Base-by-base conservation (phyloP, 2,329 filamentous ascomycete species). In the Grosmannia penicillata region DNA sequence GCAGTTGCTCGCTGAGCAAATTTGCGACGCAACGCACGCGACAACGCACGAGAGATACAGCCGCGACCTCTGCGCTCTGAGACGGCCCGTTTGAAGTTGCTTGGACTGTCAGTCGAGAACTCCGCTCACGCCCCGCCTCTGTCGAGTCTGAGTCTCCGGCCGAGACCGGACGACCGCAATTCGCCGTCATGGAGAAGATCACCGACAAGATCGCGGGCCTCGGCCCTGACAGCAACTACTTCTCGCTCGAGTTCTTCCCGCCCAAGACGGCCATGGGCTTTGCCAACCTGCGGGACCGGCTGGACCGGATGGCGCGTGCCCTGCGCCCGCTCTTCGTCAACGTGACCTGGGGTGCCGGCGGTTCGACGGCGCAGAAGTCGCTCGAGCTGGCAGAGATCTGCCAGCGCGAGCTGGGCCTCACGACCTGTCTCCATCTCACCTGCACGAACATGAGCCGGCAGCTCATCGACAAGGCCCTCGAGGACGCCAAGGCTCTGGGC, bases 241-340 rank as follows among this genome's bases (percentile, higher is more conserved):
- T 94, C 62, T 96, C 91, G 34, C 79, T 96, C 60, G 91, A 98
- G 64, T 98, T 98, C 75, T 98, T 98, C 65, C 91, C 91, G 48
- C 91, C 91, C 46, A 98, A 96, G 67, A 98, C 91, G 33, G 71
- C 80, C 44, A 94, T 93, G 78, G 91, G 91, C 47, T 46, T 48
- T 38, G 44, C 44, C 30, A 98, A 98, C 58, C 75, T 98, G 39
- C 82, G 89, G 55, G 82, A 83, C 47, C 86, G 91, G 54, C 75
- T 98, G 42, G 82, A 93, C 57, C 85, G 91, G 56, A 96, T 98
- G 91, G 78, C 91, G 36, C 77, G 84, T 47, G 87, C 85, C 13
- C 69, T 98, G 42, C 80, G 83, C 13, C 91, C 91, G 31, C 71
- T 96, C 33, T 98, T 98, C 54, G 84, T 98, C 45, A 96, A 87